These are phyloP conservation scores for Panaeolus cyanescens DNA, from an alignment of 768 basidiomycete species.

Conservation along the genomic window DNA sequence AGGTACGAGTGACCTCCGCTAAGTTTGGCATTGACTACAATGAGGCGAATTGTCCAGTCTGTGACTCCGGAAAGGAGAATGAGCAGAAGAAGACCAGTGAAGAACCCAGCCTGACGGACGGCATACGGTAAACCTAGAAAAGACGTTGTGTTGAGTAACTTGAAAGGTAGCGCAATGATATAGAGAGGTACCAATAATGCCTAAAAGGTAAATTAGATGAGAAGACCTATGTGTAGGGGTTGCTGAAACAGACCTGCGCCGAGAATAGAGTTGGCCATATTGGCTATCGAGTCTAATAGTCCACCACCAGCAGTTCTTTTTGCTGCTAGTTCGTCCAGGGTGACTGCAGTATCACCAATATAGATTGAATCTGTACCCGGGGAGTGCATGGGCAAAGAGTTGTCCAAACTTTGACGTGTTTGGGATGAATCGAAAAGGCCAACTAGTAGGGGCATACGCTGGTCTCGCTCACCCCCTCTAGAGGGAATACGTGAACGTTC, in stretches of 20 bases:
- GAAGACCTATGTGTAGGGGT: slow-evolving; percentile 9
- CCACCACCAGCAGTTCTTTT: slow-evolving; percentile 72
- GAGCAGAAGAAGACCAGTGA: slow-evolving; percentile 83
- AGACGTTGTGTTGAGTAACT: slow-evolving; percentile 9
- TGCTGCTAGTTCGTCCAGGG: slow-evolving; percentile 73
- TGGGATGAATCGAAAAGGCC: slow-evolving; percentile 73
- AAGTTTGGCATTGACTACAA: slow-evolving; percentile 94
- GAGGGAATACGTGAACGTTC: slow-evolving; percentile 29
- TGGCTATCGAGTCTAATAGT: slow-evolving; percentile 78
- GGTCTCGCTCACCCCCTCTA: slow-evolving; percentile 41
- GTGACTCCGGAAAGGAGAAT: slow-evolving; percentile 81
- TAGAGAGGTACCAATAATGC: slow-evolving; percentile 65
- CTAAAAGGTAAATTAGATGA: slow-evolving; percentile 31
- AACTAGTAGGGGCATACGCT: slow-evolving; percentile 74
- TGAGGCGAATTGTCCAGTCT: slow-evolving; percentile 98
- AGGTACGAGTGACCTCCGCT: slow-evolving; percentile 92
- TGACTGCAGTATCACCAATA: slow-evolving; percentile 41
- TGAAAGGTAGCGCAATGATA: neutral
- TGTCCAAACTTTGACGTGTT: slow-evolving; percentile 57
- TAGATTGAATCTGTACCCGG: slow-evolving; percentile 32
- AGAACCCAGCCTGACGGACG: slow-evolving; percentile 90
- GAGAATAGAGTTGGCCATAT: slow-evolving; percentile 96
- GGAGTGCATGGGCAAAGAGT: slow-evolving; percentile 47
- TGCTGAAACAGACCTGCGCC: slow-evolving; percentile 70
- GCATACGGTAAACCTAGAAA: slow-evolving; percentile 87